phyloP scores from a whole-genome alignment of 306 rosid species.

The Prunus dulcis region DNA sequence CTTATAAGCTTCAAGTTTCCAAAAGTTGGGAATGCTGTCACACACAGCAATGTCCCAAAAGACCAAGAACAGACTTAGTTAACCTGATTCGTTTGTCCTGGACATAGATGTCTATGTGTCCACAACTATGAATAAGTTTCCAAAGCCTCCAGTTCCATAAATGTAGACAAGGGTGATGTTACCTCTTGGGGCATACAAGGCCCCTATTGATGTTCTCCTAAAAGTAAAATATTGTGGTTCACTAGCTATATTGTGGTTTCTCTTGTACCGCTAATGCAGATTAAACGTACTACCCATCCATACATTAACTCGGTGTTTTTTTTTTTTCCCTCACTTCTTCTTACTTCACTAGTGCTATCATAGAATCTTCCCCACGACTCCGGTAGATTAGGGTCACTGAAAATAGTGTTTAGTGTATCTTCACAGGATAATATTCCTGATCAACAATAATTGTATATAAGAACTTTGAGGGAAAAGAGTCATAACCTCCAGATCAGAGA shows the following conservation, averaged over 20 bases:
- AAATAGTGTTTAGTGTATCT: not conserved
- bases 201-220: slow-evolving; percentile 4
- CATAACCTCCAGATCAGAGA: not conserved
- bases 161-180: not conserved
- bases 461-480: slow-evolving; percentile 13
- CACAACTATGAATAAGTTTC: not conserved
- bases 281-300: not conserved
- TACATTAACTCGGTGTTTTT: not conserved
- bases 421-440: slow-evolving; percentile 1
- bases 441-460: slow-evolving; percentile 2
- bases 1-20: not conserved
- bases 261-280: not conserved
- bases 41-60: not conserved
- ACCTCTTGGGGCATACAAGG: not conserved
- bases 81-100: not conserved
- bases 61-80: not conserved
- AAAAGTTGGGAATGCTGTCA: not conserved
- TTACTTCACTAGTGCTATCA: not conserved
- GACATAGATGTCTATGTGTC: not conserved
- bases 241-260: not conserved
- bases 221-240: slow-evolving; percentile 4
- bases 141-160: slow-evolving; percentile 24
- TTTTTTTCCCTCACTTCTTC: too few species aligned
- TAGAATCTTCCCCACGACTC: not conserved
- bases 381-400: not conserved